These are phyloP conservation scores for Auriscalpium microsporum DNA, from an alignment of 768 basidiomycete species.

Conservation along the genomic window DNA sequence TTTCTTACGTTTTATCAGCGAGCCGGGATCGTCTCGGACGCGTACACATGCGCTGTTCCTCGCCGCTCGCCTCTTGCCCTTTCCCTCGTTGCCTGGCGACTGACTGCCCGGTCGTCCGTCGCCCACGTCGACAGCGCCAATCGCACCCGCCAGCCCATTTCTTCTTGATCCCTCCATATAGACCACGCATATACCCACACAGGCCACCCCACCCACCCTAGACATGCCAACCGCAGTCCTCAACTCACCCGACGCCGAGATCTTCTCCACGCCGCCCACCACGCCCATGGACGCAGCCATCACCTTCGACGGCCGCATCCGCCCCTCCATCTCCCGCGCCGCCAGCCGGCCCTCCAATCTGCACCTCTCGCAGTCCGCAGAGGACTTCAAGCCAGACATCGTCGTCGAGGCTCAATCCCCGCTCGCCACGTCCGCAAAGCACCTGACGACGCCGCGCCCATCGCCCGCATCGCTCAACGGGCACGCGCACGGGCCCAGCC, in stretches of 20 bases:
- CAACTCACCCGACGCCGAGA: conserved; percentile 26
- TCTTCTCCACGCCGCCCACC: conserved; percentile 37
- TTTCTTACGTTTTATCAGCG: too few species aligned
- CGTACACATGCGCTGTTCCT: not conserved
- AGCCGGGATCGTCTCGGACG: too few species aligned
- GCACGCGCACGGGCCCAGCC: not conserved
- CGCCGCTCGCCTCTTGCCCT: not conserved
- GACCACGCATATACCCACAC: not conserved
- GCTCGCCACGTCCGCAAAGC: conserved; percentile 7
- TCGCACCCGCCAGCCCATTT: not conserved
- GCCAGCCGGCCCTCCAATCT: conserved; percentile 27
- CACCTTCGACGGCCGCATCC: conserved; percentile 18
- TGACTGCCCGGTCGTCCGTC: not conserved
- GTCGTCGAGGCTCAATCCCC: conserved; percentile 29
- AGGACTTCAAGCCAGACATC: conserved; percentile 29
- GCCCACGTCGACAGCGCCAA: not conserved
- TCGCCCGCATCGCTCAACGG: conserved; percentile 14
- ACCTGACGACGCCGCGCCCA: conserved; percentile 1
- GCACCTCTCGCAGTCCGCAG: conserved; percentile 22
- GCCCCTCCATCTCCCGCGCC: conserved; percentile 32
- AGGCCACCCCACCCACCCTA: not conserved
- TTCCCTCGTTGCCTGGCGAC: not conserved
- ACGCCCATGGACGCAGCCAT: conserved; percentile 25
- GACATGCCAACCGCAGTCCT: conserved; percentile 1
- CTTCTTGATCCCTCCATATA: not conserved